Base-by-base conservation (phyloP, 2,329 filamentous ascomycete species). In the Diaporthe vaccinii region DNA sequence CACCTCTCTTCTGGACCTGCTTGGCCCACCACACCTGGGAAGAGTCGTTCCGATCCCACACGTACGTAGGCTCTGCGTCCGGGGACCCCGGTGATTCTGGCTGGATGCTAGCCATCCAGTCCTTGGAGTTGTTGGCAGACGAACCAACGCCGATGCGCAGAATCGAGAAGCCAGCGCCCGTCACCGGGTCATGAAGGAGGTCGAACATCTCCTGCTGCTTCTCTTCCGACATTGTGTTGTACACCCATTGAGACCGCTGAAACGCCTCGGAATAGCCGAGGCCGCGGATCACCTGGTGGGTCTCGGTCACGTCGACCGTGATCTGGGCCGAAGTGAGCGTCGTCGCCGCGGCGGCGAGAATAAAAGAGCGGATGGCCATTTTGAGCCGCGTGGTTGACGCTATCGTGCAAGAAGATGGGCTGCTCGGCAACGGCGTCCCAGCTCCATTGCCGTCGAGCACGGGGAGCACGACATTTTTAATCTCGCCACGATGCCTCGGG, bases 81-180 rank as follows among this genome's bases (percentile, higher is more conserved):
- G 65, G 72, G 53, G 58, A 73, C 22, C 76, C 46, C 9, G 76
- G 74, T 22, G 62, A 58, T 20, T 72, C 72, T 10, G 75, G 67
- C 25, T 74, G 59, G 55, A 77, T 49, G 31, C 44, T 75, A 25
- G 73, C 77, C 76, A 79, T 78, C 74, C 70, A 75, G 73, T 83
- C 82, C 36, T 78, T 81, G 61, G 78, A 78, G 68, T 79, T 82
- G 55, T 81, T 80, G 39, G 80, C 78, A 31, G 80, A 82, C 10
- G 79, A 82, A 1, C 83, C 83, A 74, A 84, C 82, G 2, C 83
- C 81, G 78, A 84, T 84, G 31, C 83, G 81, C 14, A 84, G 76
- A 34, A 85, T 84, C 2, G 82, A 81, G 77, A 84, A 83, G 10
- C 82, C 83, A 0, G 82, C 82, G 10, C 83, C 82, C 8, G 79